Evolutionary conservation across 352 stramenopile species (phyloP).

Genomic region (Aphanomyces euteiches): DNA sequence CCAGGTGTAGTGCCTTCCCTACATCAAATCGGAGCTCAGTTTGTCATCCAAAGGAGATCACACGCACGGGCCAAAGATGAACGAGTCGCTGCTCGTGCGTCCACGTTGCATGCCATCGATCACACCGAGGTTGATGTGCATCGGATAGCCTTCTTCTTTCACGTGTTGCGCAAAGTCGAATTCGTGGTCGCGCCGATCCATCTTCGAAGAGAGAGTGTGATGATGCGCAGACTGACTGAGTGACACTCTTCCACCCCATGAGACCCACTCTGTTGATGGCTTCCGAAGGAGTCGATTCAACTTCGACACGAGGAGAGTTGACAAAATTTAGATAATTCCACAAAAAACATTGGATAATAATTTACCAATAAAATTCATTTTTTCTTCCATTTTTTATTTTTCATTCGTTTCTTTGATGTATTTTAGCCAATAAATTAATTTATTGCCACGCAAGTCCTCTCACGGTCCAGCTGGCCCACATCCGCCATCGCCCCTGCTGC

Average conservation of each 20-base stretch:
- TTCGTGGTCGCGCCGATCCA: neutral
- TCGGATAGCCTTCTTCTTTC: conserved; percentile 53
- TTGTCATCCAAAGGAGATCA: neutral
- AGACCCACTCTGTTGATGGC: neutral
- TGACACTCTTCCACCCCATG: neutral
- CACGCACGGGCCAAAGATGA: conserved; percentile 7
- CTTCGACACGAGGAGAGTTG: neutral
- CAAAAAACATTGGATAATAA: too few species aligned
- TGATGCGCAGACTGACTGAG: neutral
- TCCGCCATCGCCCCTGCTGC: too few species aligned
- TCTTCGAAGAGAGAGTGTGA: neutral
- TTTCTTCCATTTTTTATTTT: too few species aligned
- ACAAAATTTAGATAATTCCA: too few species aligned
- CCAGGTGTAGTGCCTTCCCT: conserved; percentile 41
- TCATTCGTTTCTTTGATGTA: too few species aligned
- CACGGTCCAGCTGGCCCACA: too few species aligned
- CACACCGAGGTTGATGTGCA: conserved; percentile 83
- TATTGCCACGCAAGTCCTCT: too few species aligned
- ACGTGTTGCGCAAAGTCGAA: neutral
- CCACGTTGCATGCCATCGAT: conserved; percentile 65
- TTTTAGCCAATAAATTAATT: too few species aligned
- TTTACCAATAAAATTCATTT: too few species aligned
- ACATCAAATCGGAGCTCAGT: neutral
- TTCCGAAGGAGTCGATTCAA: neutral
- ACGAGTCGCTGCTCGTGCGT: conserved; percentile 36